Evolutionary conservation across 257 asterid genomes (phyloP), one percentile per base, ranked within the genome.

Genomic region (Sherardia arvensis): DNA sequence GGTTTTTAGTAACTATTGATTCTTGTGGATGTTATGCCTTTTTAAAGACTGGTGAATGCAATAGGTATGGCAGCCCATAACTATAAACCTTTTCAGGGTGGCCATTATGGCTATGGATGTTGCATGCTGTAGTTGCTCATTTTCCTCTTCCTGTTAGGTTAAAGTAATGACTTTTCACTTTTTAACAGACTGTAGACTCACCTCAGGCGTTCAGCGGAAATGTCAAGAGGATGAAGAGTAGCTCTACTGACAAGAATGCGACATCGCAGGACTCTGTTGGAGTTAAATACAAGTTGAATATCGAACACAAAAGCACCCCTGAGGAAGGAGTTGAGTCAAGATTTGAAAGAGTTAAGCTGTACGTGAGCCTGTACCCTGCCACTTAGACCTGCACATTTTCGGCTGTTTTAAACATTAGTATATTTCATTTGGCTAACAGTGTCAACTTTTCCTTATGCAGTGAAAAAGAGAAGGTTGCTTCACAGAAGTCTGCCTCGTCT

Each of bases 341-440:
- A 9, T 73, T 90, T 32, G 81, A 87, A 76, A 79, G 86, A 77
- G 81, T 81, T 63, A 83, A 78, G 65, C 91, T 78, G 95, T 87
- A 80, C 78, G 94, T 75, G 51, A 33, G 25, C 30, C 3, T 40
- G 22, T 32, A 32, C 45, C 59, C 5, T 26, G 15, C 30, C 28
- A 53, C 40, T 34, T 26, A 21, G 47, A 26, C 45, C 12, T 26
- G 53, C n/a, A 32, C 30, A 23, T 34, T 58, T 33, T 9, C 25
- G 1, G 7, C 22, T 11, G 33, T 64, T 64, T 64, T 51, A 20
- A 11, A 40, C 43, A 53, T 10, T 23, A n/a, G 8, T 14, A 7
- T 26, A 32, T 29, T 64, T 64, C 51, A 43, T 43, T 43, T 43
- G 51, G 51, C 51, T 43, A 20, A 43, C 51, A 0, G 20, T 43